These are phyloP conservation scores for Amaranthus cruentus DNA, from an alignment of 148 eudicot species.

Conservation along the genomic window DNA sequence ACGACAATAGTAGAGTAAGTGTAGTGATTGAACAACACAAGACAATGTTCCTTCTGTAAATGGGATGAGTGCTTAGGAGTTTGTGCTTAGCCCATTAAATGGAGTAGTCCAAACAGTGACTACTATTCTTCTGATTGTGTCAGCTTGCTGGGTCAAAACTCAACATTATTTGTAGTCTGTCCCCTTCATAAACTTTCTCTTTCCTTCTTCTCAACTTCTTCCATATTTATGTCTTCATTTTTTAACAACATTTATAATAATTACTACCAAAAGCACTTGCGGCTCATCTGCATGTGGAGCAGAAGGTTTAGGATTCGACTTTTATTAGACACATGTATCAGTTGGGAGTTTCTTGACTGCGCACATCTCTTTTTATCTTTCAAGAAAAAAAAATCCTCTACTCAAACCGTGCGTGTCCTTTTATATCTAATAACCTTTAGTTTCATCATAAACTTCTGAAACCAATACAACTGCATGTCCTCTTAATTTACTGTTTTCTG, in stretches of 20 bases:
- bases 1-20: conserved; percentile 6
- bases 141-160: conserved; percentile 28
- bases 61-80: conserved; percentile 41
- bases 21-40: conserved; percentile 45
- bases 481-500: background rate
- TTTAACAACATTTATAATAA: too few species aligned
- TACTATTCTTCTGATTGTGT: conserved; percentile 17
- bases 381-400: too few species aligned
- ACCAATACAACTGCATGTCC: background rate
- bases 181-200: conserved; percentile 9
- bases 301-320: too few species aligned
- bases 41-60: conserved; percentile 58
- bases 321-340: too few species aligned
- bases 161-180: conserved; percentile 15
- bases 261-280: too few species aligned
- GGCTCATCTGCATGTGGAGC: too few species aligned
- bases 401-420: too few species aligned
- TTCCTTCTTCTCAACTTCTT: conserved; percentile 11
- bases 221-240: background rate
- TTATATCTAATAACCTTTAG: background rate
- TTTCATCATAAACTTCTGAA: background rate
- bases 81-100: conserved; percentile 32
- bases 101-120: background rate
- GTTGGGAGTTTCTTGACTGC: too few species aligned
- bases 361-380: background rate